Evolutionary conservation across 805 yeast species (phyloP), one percentile per base, ranked within the genome.

Genomic region (Soucietia sequanensis): DNA sequence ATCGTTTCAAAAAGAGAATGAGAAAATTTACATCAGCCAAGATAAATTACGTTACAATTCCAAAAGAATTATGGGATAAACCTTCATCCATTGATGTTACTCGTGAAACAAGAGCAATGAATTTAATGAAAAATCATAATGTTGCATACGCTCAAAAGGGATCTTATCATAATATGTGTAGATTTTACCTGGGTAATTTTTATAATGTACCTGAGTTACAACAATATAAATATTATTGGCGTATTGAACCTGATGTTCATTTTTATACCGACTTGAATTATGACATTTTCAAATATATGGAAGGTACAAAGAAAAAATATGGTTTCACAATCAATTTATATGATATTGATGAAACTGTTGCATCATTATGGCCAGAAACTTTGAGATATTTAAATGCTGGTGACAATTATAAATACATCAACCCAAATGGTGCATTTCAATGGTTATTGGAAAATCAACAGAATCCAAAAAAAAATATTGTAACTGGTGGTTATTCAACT

Each of bases 91-190:
- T 85, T 13, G 84, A 84, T 54, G 42, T 46, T 3, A 62, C 56
- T 3, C 60, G 54, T 30, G 74, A 73, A 38, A 46, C 45, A 8
- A 52, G 58, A 34, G 75, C 70, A 2, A 68, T 74, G 52, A 52
- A 65, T 16, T 38, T 53, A 9, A 37, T 78, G 48, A 54, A 46
- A 4, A 55, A 60, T 3, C 63, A 73, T 30, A 65, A 70, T 14
- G 70, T 80, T 11, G 83, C 80, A 4, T 83, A 84, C 52, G 86
- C 89, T 2, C 65, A 65, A 14, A 66, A 62, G 56, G 56, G 53
- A 14, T 80, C 89, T 0, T 86, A 86, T 48, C 95, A 84, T 50
- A 81, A 84, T 50, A 86, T 86, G 95, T 86, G 95, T 54, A 71
- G 95, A 17, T 86, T 81, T 58, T 84, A 84, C 54, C 78, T 83